These are phyloP conservation scores for Acacia confusa DNA, from an alignment of 306 rosid species.

Conservation along the genomic window DNA sequence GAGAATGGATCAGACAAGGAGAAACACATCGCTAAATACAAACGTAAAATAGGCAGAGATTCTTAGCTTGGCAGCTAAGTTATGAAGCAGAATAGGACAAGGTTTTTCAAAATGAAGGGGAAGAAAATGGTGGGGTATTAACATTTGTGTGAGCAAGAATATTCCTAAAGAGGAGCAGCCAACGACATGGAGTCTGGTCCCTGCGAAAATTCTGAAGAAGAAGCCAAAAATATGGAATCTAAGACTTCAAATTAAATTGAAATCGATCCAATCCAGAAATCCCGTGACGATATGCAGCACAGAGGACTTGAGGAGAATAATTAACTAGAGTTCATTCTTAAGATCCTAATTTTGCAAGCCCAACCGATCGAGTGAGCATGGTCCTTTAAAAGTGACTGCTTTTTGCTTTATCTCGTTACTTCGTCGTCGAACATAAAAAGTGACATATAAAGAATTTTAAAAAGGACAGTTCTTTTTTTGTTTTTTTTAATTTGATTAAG, in stretches of 20 bases:
- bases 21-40: neutral
- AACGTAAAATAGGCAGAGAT: conserved; percentile 12
- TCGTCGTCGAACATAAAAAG: conserved; percentile 28
- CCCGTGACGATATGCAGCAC: conserved; percentile 22
- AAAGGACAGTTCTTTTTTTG: neutral
- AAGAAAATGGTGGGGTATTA: neutral
- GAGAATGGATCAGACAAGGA: neutral
- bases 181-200: conserved; percentile 6
- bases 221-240: conserved; percentile 28
- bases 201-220: conserved; percentile 16
- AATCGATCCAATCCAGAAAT: conserved; percentile 15
- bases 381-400: conserved; percentile 21
- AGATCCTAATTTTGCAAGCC: conserved; percentile 28
- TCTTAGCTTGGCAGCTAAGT: conserved; percentile 12
- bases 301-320: conserved; percentile 5
- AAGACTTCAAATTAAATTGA: conserved; percentile 22
- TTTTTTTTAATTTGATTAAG: too few relatives aligned
- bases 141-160: conserved; percentile 25
- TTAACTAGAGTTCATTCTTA: conserved; percentile 18
- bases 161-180: neutral
- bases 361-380: conserved; percentile 22
- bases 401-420: conserved; percentile 27
- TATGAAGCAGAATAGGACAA: neutral
- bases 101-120: neutral
- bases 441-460: neutral